phyloP scores from a whole-genome alignment of 2,329 filamentous ascomycete species.

The Penicillium corylophilum region DNA sequence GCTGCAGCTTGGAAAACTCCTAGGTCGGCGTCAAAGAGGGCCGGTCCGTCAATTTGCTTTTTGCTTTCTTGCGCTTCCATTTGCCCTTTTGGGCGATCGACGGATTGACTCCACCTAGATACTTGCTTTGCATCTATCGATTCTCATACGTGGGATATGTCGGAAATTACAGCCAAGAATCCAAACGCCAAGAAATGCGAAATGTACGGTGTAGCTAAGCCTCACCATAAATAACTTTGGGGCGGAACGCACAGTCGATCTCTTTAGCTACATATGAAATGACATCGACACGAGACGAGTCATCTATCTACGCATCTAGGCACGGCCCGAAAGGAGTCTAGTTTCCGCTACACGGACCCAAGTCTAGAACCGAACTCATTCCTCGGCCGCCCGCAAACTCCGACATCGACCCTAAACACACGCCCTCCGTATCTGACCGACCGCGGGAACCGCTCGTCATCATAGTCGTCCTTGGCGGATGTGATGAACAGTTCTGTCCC shows the following conservation, averaged over 20 bases:
- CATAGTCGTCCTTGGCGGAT: conserved; percentile 67
- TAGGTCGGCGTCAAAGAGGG: conserved; percentile 18
- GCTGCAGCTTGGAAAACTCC: conserved; percentile 10
- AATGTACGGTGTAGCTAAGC: not conserved
- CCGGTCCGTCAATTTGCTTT: conserved; percentile 13
- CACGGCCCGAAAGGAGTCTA: not conserved
- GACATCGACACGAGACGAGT: not conserved
- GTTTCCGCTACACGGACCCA: not conserved
- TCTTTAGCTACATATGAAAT: conserved; percentile 10
- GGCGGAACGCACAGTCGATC: conserved; percentile 13
- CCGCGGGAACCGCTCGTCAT: conserved; percentile 58
- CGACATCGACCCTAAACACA: conserved; percentile 75
- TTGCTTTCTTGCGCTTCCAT: no score
- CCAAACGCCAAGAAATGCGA: not conserved
- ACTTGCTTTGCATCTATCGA: not conserved
- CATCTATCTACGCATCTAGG: not conserved
- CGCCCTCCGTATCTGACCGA: conserved; percentile 67
- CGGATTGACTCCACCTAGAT: conserved; percentile 5
- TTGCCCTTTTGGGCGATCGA: conserved; percentile 22
- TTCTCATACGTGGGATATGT: not conserved
- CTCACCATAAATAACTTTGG: not conserved
- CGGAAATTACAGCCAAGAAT: not conserved
- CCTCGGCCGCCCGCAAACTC: conserved; percentile 62
- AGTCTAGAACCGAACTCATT: conserved; percentile 58
- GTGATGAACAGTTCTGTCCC: conserved; percentile 76